Evolutionary conservation across 805 yeast species (phyloP), one percentile per base, ranked within the genome.

Genomic region (Wickerhamiella cacticola): DNA sequence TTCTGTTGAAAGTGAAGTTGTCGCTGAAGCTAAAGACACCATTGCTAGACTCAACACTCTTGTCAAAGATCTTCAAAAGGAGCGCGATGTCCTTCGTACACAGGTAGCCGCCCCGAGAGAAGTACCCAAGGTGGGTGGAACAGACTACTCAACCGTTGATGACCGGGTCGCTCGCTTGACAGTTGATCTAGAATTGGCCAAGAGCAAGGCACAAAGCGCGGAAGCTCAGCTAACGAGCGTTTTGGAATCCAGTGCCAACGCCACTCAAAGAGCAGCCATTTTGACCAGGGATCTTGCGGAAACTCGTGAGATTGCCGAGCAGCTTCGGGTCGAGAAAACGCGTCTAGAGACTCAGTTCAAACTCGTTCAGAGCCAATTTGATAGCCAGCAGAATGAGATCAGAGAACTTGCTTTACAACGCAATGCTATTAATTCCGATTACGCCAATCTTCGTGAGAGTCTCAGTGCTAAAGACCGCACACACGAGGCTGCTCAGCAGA

Each of bases 401-500:
- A 39, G 9, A 12, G 29, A 24, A 18, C 28, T 39, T 8, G 10
- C 24, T 6, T 18, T 19, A 9, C 42, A 39, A 39, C 28, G 42
- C 18, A 24, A 39, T 15, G 29, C 19, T 7, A 4, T 39, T 5
- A 22, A 23, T n/a, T 10, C 18, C 4, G 42, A 39, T n/a, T 23
- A 19, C 9, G 15, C n/a, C n/a, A 19, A 22, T 5, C 26, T 41
- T 10, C 45, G 45, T 9, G 36, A 28, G 24, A 15, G 13, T 9
- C 21, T 29, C 10, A 26, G 15, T 21, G 45, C 28, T 3, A 41
- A 41, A 26, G 45, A 76, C 34, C 76, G 77, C 48, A 69, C 69
- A 46, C 88, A 73, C 41, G 59, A 65, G 18, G 79, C 76, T 33
- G 58, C 79, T 3, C 69, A 77, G 18, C 62, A 67, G 12, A 67